These are phyloP conservation scores for Diplotaxis tenuifolia DNA, from an alignment of 345 rosid species.

Conservation along the genomic window DNA sequence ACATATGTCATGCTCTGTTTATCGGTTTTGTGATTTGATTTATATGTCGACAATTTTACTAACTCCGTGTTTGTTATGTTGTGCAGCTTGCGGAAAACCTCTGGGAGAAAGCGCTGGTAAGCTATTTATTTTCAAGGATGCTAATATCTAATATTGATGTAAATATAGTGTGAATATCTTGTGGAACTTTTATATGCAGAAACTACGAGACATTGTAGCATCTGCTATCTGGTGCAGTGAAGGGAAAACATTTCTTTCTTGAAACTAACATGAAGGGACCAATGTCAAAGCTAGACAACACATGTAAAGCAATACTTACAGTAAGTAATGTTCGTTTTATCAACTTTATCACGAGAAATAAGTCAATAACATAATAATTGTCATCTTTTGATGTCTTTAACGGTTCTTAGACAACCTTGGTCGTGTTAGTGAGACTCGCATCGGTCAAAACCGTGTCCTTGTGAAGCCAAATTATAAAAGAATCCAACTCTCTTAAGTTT, in stretches of 20 bases:
- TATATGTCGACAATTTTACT: background rate
- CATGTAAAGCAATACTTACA: slow-evolving; percentile 84
- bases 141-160: background rate
- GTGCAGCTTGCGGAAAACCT: slow-evolving; percentile 69
- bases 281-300: slow-evolving; percentile 77
- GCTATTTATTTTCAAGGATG: slow-evolving; percentile 12
- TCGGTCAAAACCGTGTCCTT: slow-evolving; percentile 70
- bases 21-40: background rate
- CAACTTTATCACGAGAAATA: too few relatives aligned
- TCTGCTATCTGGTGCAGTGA: slow-evolving; percentile 45
- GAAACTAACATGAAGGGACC: slow-evolving; percentile 88
- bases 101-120: slow-evolving; percentile 92
- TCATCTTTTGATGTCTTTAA: background rate
- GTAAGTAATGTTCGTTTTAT: slow-evolving; percentile 45
- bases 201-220: slow-evolving; percentile 79
- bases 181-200: slow-evolving; percentile 54
- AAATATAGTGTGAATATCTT: too few relatives aligned
- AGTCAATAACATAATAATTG: too few relatives aligned
- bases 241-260: slow-evolving; percentile 84
- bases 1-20: background rate
- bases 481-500: background rate
- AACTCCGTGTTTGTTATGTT: slow-evolving; percentile 16
- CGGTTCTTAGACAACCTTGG: slow-evolving; percentile 94
- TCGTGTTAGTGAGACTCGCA: slow-evolving; percentile 74
- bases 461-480: slow-evolving; percentile 59